These are phyloP conservation scores for Mycena rosella DNA, from an alignment of 768 basidiomycete species.

Conservation along the genomic window DNA sequence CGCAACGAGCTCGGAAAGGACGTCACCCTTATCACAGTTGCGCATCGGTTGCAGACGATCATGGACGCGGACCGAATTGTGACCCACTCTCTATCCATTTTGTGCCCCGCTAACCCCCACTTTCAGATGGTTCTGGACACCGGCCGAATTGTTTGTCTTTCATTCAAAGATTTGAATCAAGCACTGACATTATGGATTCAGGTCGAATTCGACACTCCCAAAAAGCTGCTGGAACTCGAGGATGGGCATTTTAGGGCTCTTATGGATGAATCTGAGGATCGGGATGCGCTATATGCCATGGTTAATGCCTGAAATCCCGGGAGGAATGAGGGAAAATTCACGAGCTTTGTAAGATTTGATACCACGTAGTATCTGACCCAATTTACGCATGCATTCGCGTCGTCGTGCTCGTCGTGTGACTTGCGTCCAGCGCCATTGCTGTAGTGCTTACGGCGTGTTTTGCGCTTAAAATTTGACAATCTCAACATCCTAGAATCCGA, in stretches of 20 bases:
- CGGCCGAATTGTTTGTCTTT: conserved; percentile 28
- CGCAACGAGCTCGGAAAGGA: conserved; percentile 18
- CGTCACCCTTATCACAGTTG: conserved; percentile 23
- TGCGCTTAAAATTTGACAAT: no score
- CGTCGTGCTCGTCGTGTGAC: no score
- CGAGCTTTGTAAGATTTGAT: no score
- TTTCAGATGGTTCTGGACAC: conserved; percentile 32
- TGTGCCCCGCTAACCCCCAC: neutral
- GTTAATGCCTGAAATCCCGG: neutral
- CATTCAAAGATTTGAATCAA: neutral
- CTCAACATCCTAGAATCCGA: no score
- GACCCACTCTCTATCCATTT: neutral
- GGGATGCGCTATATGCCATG: conserved; percentile 61
- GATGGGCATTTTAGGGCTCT: conserved; percentile 63
- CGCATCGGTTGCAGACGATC: conserved; percentile 29
- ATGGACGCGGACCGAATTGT: conserved; percentile 30
- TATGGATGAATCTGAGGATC: conserved; percentile 71
- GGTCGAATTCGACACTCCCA: conserved; percentile 68
- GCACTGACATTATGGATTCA: conserved; percentile 20
- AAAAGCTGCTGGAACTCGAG: conserved; percentile 63
- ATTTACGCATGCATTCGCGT: no score
- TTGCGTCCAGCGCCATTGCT: no score
- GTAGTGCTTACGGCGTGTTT: no score
- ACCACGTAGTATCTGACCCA: no score
- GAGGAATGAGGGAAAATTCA: neutral